Base-by-base conservation (phyloP, 768 basidiomycete genomes). In the Tricholoma bakamatsutake region DNA sequence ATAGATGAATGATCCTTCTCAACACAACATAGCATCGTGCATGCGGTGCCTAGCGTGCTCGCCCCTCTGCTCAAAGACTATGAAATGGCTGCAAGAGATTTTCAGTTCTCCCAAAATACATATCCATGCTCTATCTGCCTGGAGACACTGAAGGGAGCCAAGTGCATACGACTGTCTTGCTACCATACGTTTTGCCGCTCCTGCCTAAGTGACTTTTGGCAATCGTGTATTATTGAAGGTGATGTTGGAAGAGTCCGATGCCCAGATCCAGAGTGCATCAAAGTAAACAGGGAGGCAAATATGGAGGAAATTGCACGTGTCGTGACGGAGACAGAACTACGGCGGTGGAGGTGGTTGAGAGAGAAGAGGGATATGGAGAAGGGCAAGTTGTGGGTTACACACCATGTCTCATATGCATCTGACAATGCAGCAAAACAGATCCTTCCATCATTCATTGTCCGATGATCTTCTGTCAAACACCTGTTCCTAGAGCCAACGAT, bases 171-270 rank as follows among this genome's bases (percentile, higher is more conserved):
- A 58, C 73, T 95, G 49, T 65, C 73, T 2, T 95, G 93, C 64
- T 69, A 70, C 1, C 93, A 95, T 67, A 79, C 93, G 11, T 95
- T 93, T 67, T 96, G 93, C 66, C 80, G 82, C n/a, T 68, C 78
- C 7, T 96, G 93, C 65, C 68, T 96, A 27, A 76, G 76, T 52
- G 85, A 88, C 51, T 94, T 89, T 66, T 97, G 93, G 93, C 77
- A 79, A 43, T 66, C 93, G 50, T 88, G 86, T 60, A 88, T 97
- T 52, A 73, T 71, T 48, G 92, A 95, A 65, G 93, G 93, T 6
- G 84, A 88, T 56, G 73, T 93, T 12, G 78, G 75, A 30, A 76
- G 77, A 17, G 93, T 97, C 1, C 80, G 86, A 0, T 97, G 93
- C 66, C 89, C 93, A 1, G 86, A 91, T 63, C 82, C 84, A 1